Evolutionary conservation across 148 eudicot genomes (phyloP).

Genomic region (Chenopodium berlandieri): DNA sequence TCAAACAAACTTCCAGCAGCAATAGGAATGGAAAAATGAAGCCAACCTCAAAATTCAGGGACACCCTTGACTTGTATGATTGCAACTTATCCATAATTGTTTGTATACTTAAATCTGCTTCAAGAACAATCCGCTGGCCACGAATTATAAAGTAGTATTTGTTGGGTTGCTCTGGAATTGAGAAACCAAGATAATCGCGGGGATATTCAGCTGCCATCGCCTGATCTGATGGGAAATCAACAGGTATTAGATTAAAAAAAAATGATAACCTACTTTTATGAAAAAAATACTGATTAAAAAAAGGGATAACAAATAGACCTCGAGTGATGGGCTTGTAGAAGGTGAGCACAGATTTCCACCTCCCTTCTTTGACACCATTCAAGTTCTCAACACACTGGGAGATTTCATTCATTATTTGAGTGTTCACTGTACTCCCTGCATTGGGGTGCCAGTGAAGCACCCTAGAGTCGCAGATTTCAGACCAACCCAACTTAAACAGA

Average conservation of each 20-base stretch:
- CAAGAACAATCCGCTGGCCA: constrained; percentile 68
- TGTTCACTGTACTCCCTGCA: constrained; percentile 69
- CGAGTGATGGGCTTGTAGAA: constrained; percentile 74
- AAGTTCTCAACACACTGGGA: constrained; percentile 75
- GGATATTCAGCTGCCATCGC: constrained; percentile 56
- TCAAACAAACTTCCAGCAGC: not conserved
- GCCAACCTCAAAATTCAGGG: constrained; percentile 81
- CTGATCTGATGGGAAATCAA: constrained; percentile 46
- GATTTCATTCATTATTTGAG: constrained; percentile 73
- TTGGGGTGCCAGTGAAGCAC: constrained; percentile 88
- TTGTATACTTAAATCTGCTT: constrained; percentile 78
- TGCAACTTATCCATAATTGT: constrained; percentile 89
- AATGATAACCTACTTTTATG: not conserved
- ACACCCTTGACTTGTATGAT: constrained; percentile 77
- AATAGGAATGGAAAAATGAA: not conserved
- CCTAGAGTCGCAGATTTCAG: constrained; percentile 35
- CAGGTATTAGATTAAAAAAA: not conserved
- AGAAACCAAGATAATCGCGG: constrained; percentile 74
- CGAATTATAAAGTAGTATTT: constrained; percentile 83
- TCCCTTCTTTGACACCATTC: constrained; percentile 83
- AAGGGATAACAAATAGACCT: constrained; percentile 38
- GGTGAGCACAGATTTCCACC: constrained; percentile 77
- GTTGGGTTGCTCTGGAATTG: constrained; percentile 69
- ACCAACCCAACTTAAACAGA: not conserved
- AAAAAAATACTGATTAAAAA: not conserved